Evolutionary conservation across 2,329 filamentous ascomycete genomes (phyloP), one percentile per base, ranked within the genome.

Genomic region (Juglanconis sp.): DNA sequence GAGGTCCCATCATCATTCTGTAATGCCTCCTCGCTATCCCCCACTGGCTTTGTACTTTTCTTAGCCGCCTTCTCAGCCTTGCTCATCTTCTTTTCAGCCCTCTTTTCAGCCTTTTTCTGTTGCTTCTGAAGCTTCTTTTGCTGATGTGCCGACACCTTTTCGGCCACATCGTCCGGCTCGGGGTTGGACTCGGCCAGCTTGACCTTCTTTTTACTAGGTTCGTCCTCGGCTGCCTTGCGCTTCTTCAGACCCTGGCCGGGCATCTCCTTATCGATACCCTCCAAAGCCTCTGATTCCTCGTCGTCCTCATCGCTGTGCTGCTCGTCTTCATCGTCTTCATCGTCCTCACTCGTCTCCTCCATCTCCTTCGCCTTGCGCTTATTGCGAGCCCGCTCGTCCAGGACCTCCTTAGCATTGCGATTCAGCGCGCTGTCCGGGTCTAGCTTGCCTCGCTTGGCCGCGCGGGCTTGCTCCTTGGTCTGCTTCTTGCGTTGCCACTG

Each of bases 401-500:
- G 89, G 63, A 97, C 87, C 74, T 98, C 93, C 73, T 96, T 94
- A 63, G 92, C 94, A 65, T 87, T 95, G 65, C 79, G 80, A 79
- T 96, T 95, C 66, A 83, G 73, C 64, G 89, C 87, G 70, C 92
- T 92, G 66, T 94, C 91, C 32, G 95, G 93, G 69, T 98, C 91
- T 46, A 98, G 83, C 77, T 97, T 98, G 62, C 90, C 91, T 71
- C 88, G 85, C 77, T 92, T 92, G 59, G 92, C 90, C 66, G 89
- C 87, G 64, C 87, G 86, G 62, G 91, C 91, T 74, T 96, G 85
- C 74, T 92, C 90, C 73, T 96, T 96, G 54, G 92, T 94, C 77
- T 98, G 93, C 80, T 98, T 98, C 78, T 95, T 96, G 71, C 89
- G 89, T 73, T 88, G 87, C 92, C 92, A 96, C 87, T 97, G 92